Conservation (phyloP, 208 protist genomes). For the Acanthamoeba lenticulata region DNA sequence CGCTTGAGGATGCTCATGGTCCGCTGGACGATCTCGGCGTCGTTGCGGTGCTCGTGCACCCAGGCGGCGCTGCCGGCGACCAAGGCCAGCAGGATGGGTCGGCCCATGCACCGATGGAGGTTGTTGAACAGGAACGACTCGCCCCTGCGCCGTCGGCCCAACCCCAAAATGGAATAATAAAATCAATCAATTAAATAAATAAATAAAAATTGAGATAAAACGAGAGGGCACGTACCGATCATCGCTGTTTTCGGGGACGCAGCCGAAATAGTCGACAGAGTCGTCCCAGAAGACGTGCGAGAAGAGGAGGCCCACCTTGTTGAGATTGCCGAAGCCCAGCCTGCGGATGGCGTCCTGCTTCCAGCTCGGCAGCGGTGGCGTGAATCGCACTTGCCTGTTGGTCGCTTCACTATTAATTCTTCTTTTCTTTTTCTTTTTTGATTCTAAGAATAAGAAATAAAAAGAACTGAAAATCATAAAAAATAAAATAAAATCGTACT, state of each 20-base stretch:
- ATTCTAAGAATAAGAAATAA: neutral
- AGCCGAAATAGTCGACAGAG: conserved; percentile 41
- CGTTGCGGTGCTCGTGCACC: neutral
- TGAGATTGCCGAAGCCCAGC: conserved; percentile 69
- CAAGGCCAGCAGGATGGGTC: conserved; percentile 62
- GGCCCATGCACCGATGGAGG: conserved; percentile 34
- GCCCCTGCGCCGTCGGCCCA: neutral
- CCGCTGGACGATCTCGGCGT: conserved; percentile 41
- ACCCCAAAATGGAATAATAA: neutral
- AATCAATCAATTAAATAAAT: neutral
- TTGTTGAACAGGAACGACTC: conserved; percentile 70
- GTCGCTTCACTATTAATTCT: too few species aligned
- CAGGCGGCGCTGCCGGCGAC: conserved; percentile 63
- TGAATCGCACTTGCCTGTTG: conserved; percentile 37
- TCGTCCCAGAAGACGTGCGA: conserved; percentile 51
- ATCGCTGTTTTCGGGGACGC: conserved; percentile 25
- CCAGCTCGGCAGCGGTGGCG: conserved; percentile 57
- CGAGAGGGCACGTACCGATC: neutral
- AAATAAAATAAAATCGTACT: neutral
- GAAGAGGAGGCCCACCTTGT: conserved; percentile 66
- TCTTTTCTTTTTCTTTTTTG: neutral
- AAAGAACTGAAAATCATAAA: neutral
- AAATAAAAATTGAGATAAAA: neutral
- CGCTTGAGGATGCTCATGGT: neutral
- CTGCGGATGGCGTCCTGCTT: conserved; percentile 61